Evolutionary conservation across 1,284 basidiomycete species (phyloP).

Genomic region (Ganoderma leucocontextum): DNA sequence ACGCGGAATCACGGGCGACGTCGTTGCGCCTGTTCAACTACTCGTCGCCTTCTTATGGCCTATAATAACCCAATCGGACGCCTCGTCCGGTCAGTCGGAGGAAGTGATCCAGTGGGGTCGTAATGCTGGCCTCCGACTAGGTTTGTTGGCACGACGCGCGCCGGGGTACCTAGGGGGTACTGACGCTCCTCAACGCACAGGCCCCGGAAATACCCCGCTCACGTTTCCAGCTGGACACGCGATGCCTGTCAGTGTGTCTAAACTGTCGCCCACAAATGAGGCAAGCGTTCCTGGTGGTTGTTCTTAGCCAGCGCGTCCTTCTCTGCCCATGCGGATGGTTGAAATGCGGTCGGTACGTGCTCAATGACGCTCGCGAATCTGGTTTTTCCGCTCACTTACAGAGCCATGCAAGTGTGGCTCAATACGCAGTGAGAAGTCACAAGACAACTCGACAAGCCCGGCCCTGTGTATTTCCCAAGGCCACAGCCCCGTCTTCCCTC

Average conservation of each 20-base stretch:
- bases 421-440: background rate
- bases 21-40: slow-evolving; percentile 15
- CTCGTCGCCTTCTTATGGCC: slow-evolving; percentile 21
- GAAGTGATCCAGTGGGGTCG: slow-evolving; percentile 8
- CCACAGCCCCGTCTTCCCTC: background rate
- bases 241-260: background rate
- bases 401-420: slow-evolving; percentile 1
- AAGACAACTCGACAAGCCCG: background rate
- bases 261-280: slow-evolving; percentile 6
- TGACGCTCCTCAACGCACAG: slow-evolving; percentile 6
- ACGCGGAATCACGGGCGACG: slow-evolving; percentile 15
- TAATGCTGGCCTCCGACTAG: slow-evolving; percentile 19
- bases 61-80: slow-evolving; percentile 24
- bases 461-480: background rate
- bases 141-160: slow-evolving; percentile 23
- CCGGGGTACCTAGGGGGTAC: slow-evolving; percentile 1
- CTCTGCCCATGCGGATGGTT: background rate
- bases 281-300: slow-evolving; percentile 4
- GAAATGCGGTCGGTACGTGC: background rate
- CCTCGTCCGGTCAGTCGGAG: slow-evolving; percentile 24
- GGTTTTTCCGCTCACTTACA: background rate
- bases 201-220: slow-evolving; percentile 18
- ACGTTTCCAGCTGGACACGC: background rate
- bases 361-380: background rate
- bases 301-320: background rate